Conservation (phyloP, 2,329 filamentous ascomycete genomes). For the Aspergillus oerlinghausenensis region DNA sequence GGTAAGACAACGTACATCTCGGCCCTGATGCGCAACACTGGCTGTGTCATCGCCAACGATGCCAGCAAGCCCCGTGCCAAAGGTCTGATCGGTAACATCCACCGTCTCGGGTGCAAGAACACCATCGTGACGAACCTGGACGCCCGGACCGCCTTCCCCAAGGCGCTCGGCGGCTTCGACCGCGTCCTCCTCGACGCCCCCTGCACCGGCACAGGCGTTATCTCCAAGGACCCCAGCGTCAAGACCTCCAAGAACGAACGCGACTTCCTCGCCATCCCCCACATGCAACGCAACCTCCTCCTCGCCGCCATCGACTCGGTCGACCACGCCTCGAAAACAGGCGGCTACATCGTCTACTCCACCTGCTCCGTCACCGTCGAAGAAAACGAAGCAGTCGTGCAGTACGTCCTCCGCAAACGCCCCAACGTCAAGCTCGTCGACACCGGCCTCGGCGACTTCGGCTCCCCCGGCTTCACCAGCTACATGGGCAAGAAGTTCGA, state of each 20-base stretch:
- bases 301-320: constrained; percentile 92
- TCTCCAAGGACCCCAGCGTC: constrained; percentile 91
- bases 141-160: constrained; percentile 80
- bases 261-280: constrained; percentile 89
- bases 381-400: constrained; percentile 89
- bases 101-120: constrained; percentile 89
- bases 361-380: constrained; percentile 94
- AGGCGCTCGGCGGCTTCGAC: constrained; percentile 92
- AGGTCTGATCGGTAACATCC: constrained; percentile 96
- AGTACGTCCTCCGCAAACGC: constrained; percentile 85
- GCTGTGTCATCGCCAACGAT: constrained; percentile 94
- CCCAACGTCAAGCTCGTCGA: constrained; percentile 93
- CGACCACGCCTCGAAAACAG: constrained; percentile 85
- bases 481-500: constrained; percentile 92
- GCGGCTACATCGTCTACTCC: constrained; percentile 93
- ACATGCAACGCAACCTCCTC: constrained; percentile 90
- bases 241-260: constrained; percentile 98
- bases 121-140: constrained; percentile 95
- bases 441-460: constrained; percentile 76
- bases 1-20: constrained; percentile 95
- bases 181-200: constrained; percentile 90
- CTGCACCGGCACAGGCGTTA: constrained; percentile 95
- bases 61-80: constrained; percentile 88
- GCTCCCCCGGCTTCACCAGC: constrained; percentile 84
- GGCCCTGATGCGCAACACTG: constrained; percentile 97